Evolutionary conservation across 768 basidiomycete species (phyloP).

Genomic region (Pisolithus sp.): DNA sequence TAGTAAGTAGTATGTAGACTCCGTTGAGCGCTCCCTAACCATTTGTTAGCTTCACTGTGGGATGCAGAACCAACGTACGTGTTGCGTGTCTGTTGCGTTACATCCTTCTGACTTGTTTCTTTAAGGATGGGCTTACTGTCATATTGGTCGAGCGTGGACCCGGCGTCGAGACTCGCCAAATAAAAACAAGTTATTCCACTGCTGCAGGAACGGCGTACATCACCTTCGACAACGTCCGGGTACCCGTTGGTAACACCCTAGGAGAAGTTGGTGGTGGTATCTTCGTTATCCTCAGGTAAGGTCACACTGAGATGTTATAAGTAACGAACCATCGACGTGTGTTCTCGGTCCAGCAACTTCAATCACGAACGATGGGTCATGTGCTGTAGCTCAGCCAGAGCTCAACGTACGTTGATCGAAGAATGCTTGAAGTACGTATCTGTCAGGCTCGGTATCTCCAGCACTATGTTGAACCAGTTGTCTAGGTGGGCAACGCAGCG

Average conservation of each 20-base stretch:
- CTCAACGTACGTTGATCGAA: conserved; percentile 65
- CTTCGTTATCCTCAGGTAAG: conserved; percentile 51
- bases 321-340: background rate
- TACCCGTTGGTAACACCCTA: conserved; percentile 82
- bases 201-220: conserved; percentile 84
- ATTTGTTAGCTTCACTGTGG: conserved; percentile 50
- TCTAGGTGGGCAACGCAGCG: conserved; percentile 81
- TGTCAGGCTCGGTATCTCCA: background rate
- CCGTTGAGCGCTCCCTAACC: background rate
- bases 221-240: conserved; percentile 78
- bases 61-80: conserved; percentile 46
- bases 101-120: conserved; percentile 12
- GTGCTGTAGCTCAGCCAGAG: conserved; percentile 67
- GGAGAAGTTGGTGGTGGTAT: conserved; percentile 56
- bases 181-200: conserved; percentile 82
- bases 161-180: conserved; percentile 58
- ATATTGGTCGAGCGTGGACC: conserved; percentile 58
- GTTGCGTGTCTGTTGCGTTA: conserved; percentile 11
- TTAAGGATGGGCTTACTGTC: conserved; percentile 53
- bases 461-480: background rate
- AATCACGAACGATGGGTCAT: conserved; percentile 96
- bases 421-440: conserved; percentile 69
- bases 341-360: conserved; percentile 55
- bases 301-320: background rate
- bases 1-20: conserved; percentile 22